Conservation (phyloP, 2,329 filamentous ascomycete species). For the Lecanicillium sp. region DNA sequence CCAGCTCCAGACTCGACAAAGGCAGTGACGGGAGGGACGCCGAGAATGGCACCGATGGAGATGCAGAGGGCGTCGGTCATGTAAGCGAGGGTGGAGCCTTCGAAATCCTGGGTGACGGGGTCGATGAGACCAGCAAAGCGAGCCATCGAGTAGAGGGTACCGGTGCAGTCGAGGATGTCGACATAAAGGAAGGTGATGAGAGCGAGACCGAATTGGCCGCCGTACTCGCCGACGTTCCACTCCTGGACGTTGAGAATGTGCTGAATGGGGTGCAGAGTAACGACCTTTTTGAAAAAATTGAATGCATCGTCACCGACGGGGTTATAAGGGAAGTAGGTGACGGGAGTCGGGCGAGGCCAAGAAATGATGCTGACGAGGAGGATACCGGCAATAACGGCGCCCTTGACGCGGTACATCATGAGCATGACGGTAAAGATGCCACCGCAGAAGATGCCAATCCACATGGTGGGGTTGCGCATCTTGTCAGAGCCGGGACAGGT, state of each 20-base stretch:
- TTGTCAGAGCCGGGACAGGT: conserved; percentile 58
- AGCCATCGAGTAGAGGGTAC: conserved; percentile 85
- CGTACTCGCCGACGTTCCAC: conserved; percentile 64
- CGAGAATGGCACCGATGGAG: conserved; percentile 72
- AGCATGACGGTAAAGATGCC: conserved; percentile 73
- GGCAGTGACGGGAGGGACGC: conserved; percentile 74
- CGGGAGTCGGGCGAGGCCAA: conserved; percentile 69
- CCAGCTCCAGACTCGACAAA: conserved; percentile 88
- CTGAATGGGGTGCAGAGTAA: conserved; percentile 73
- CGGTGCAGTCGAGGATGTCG: conserved; percentile 81
- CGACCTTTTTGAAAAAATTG: conserved; percentile 83
- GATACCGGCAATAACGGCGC: conserved; percentile 79
- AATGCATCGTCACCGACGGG: conserved; percentile 63
- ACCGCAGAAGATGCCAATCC: conserved; percentile 84
- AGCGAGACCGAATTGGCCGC: conserved; percentile 73
- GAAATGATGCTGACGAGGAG: conserved; percentile 81
- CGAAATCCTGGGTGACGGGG: conserved; percentile 78
- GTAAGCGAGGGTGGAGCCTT: conserved; percentile 78
- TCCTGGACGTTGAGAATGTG: conserved; percentile 64
- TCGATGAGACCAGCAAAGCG: conserved; percentile 76
- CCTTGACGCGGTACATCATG: conserved; percentile 82
- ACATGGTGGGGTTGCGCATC: conserved; percentile 80
- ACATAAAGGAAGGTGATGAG: conserved; percentile 88
- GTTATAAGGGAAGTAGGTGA: conserved; percentile 78
- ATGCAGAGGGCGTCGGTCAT: conserved; percentile 74